Evolutionary conservation across 1,139 yeast genomes (phyloP), one percentile per base, ranked within the genome.

Genomic region (Candida glucosophila): DNA sequence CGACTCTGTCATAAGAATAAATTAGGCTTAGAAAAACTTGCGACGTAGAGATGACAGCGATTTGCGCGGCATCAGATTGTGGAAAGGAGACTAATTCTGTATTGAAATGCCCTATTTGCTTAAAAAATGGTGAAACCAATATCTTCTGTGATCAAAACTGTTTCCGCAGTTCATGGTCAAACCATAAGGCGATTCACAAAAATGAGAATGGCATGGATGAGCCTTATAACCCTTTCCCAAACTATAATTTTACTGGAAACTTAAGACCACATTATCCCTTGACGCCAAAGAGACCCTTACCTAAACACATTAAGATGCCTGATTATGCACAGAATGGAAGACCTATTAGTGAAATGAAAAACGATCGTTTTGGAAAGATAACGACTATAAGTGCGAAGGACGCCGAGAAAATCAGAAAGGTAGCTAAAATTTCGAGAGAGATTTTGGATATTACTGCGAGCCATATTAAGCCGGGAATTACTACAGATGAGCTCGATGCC

Each of bases 401-500:
- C 32, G 72, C 83, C 40, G 78, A 67, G 35, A 77, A 72, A 40
- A 75, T 88, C 57, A 70, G 88, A 38, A 70, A 73, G 37, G 90
- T 81, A 8, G 77, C 82, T 34, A 63, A 64, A 29, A 55, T 77
- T n/a, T 92, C 88, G 8, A 70, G 98, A 46, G 96, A 88, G 52
- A 75, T 92, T 15, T 58, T 88, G 37, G 98, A 92, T 50, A 61
- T 67, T 6, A 93, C 92, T 5, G 98, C 93, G 4, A 77, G 83
- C 4, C 79, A 82, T 19, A 64, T 83, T 24, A 69, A 62, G 39
- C 94, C 95, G 0, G 98, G 98, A 20, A 60, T 85, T 33, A 88
- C 97, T 27, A 90, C 99, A 20, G 98, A 92, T 46, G 93, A 82
- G 49, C 61, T 92, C 31, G 98, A 92, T 51, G 76, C 66, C 24